Conservation (phyloP, 805 yeast species). For the Hyphopichia homilentoma region DNA sequence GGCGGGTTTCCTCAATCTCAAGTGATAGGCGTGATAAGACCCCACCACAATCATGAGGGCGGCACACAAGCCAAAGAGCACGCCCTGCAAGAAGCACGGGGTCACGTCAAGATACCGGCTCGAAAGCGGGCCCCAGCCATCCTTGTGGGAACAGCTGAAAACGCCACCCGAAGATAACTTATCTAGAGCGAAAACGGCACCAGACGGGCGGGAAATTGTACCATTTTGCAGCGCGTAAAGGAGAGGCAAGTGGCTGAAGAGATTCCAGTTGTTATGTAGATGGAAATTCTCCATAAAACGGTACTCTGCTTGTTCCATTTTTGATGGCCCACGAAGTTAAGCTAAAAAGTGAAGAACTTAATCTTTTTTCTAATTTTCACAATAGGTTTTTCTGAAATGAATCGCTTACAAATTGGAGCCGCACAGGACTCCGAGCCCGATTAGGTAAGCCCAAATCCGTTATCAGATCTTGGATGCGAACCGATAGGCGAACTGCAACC, state of each 20-base stretch:
- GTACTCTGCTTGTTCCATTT: too few relatives aligned
- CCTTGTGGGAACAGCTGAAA: conserved; percentile 19
- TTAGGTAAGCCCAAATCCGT: too few relatives aligned
- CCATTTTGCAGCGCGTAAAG: conserved; percentile 4
- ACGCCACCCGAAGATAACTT: conserved; percentile 2
- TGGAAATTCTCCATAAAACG: too few relatives aligned
- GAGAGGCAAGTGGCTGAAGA: conserved; percentile 13
- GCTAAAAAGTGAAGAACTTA: too few relatives aligned
- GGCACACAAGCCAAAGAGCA: conserved; percentile 39
- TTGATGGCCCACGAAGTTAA: too few relatives aligned
- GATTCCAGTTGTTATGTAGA: conserved; percentile 8
- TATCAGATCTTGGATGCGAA: too few relatives aligned
- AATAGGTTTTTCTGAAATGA: too few relatives aligned
- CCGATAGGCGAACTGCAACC: too few relatives aligned
- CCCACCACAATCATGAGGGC: conserved; percentile 44
- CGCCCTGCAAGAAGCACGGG: conserved; percentile 57
- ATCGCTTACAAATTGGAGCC: too few relatives aligned
- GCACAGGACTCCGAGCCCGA: too few relatives aligned
- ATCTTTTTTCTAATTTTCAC: too few relatives aligned
- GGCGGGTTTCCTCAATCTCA: conserved; percentile 24
- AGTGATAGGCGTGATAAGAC: conserved; percentile 24
- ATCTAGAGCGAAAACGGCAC: neutral
- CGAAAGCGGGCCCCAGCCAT: conserved; percentile 44
- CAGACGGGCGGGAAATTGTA: neutral
- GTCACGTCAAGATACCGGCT: conserved; percentile 49